Evolutionary conservation across 306 rosid species (phyloP).

Genomic region (Cicer yamashitae): DNA sequence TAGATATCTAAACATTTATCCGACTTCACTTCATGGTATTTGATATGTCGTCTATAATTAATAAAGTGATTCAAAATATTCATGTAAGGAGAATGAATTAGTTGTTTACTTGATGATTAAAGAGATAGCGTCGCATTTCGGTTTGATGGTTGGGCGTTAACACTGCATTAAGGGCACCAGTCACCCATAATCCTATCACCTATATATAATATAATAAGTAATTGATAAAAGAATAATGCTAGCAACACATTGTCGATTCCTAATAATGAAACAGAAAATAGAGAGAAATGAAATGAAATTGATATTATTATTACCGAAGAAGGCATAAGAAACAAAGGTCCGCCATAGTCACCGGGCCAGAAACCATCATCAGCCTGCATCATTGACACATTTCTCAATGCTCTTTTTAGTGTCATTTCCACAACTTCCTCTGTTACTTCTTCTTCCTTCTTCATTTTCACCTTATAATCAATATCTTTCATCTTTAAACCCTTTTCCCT

Average conservation of each 20-base stretch:
- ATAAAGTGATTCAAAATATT: too few species aligned
- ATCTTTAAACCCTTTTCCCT: slow-evolving; percentile 44
- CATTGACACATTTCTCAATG: slow-evolving; percentile 56
- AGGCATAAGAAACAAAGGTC: slow-evolving; percentile 82
- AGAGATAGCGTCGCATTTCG: slow-evolving; percentile 67
- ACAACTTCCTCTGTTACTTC: slow-evolving; percentile 50
- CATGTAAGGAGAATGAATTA: too few species aligned
- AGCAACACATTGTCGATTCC: neutral
- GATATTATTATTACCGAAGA: slow-evolving; percentile 56
- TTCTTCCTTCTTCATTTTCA: slow-evolving; percentile 11
- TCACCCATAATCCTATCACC: slow-evolving; percentile 71
- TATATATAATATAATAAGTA: neutral
- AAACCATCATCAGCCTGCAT: slow-evolving; percentile 70
- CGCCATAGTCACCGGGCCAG: slow-evolving; percentile 82
- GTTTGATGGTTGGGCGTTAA: slow-evolving; percentile 53
- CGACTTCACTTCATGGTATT: too few species aligned
- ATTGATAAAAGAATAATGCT: too few species aligned
- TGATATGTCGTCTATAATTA: too few species aligned
- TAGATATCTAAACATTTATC: too few species aligned
- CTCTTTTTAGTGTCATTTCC: slow-evolving; percentile 52
- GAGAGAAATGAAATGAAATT: neutral
- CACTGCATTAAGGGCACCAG: slow-evolving; percentile 51
- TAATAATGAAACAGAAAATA: neutral
- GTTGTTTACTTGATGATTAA: slow-evolving; percentile 66
- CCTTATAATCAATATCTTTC: neutral